These are phyloP conservation scores for Triticum turgidum DNA, from an alignment of 176 grass and related monocot species.

Conservation along the genomic window DNA sequence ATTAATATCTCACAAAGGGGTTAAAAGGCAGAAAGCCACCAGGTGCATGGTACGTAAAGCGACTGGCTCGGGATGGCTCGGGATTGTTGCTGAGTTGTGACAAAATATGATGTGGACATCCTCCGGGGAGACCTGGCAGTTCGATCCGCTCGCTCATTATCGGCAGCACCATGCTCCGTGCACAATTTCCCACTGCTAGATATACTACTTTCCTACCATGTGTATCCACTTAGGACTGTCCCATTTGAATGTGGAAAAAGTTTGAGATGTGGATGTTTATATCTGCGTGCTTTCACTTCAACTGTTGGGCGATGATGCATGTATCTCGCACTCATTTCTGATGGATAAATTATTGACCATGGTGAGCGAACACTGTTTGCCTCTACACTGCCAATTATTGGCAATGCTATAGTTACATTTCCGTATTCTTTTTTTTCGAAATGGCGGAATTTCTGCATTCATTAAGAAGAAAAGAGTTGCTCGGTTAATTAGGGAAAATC, in stretches of 20 bases:
- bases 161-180: neutral
- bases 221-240: slow-evolving; percentile 19
- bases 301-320: neutral
- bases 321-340: neutral
- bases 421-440: too few relatives aligned
- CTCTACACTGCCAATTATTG: neutral
- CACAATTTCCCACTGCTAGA: neutral
- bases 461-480: too few relatives aligned
- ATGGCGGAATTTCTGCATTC: too few relatives aligned
- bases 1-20: neutral
- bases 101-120: neutral
- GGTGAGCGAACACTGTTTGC: neutral
- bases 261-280: neutral
- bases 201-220: neutral
- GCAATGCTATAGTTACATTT: too few relatives aligned
- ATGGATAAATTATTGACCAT: neutral
- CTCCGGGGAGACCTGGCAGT: neutral
- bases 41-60: neutral
- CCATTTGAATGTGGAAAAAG: neutral
- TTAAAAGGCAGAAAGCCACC: neutral
- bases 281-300: neutral
- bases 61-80: slow-evolving; percentile 5
- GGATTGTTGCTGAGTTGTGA: neutral
- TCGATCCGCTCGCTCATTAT: slow-evolving; percentile 2
- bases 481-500: too few relatives aligned